A percentile compares a stretch with the other conserved stretches of the same genome.
Conservation (phyloP, 2,329 filamentous ascomycete genomes). For the Aphanocladium album region DNA sequence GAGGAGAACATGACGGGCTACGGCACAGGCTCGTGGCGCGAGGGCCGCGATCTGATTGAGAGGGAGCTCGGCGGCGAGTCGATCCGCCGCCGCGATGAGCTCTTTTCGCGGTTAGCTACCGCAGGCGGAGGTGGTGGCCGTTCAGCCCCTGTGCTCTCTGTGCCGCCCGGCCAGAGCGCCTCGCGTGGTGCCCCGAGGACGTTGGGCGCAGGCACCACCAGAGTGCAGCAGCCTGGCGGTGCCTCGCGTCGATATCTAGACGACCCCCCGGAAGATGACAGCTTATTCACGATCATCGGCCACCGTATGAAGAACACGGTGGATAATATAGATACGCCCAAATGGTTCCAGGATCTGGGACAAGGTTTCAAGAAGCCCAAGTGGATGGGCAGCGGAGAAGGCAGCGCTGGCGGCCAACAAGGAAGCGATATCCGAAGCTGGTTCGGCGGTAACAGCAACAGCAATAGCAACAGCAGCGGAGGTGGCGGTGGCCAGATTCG, state of each 20-base stretch:
- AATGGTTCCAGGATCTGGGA: conserved; percentile 72
- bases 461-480: conserved; percentile 16
- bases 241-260: conserved; percentile 29
- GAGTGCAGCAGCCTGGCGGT: conserved; percentile 25
- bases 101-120: conserved; percentile 29
- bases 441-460: conserved; percentile 42
- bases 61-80: conserved; percentile 69
- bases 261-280: conserved; percentile 64
- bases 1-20: conserved; percentile 60
- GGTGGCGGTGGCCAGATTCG: conserved; percentile 31
- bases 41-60: conserved; percentile 86
- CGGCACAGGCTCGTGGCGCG: conserved; percentile 81
- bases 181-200: conserved; percentile 31
- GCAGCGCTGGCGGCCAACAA: conserved; percentile 32
- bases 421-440: conserved; percentile 43
- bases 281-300: conserved; percentile 77
- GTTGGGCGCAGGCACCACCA: conserved; percentile 35
- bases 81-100: conserved; percentile 44
- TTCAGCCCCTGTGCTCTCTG: conserved; percentile 42
- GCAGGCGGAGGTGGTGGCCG: conserved; percentile 24
- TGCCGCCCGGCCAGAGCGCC: conserved; percentile 37
- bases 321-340: conserved; percentile 73
- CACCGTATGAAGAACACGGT: conserved; percentile 90
- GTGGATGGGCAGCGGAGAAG: conserved; percentile 67
- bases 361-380: conserved; percentile 68